These are phyloP conservation scores for Clonostachys solani DNA, from an alignment of 2,329 filamentous ascomycete genomes.

Conservation along the genomic window DNA sequence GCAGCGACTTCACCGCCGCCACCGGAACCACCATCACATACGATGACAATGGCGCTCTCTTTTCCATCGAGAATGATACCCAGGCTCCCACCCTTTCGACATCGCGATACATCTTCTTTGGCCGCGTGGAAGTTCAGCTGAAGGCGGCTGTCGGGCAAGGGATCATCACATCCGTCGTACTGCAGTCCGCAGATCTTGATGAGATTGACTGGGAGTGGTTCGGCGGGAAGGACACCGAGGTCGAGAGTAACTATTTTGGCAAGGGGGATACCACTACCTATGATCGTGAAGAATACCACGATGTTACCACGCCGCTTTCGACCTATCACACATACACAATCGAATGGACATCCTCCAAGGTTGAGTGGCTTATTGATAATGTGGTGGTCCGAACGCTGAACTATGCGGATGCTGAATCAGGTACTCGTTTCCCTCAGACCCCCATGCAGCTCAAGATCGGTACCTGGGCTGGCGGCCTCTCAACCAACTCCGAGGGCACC, in stretches of 20 bases:
- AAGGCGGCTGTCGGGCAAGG: constrained; percentile 77
- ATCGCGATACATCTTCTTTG: constrained; percentile 95
- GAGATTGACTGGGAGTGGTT: constrained; percentile 94
- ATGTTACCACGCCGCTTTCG: constrained; percentile 50
- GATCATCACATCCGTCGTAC: constrained; percentile 83
- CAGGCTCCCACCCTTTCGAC: constrained; percentile 71
- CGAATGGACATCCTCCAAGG: constrained; percentile 61
- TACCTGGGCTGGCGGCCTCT: constrained; percentile 59
- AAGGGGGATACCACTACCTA: constrained; percentile 69
- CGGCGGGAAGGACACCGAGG: constrained; percentile 67
- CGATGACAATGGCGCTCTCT: constrained; percentile 43
- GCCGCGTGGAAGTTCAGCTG: constrained; percentile 74
- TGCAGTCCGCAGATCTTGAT: constrained; percentile 88
- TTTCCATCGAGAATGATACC: constrained; percentile 62
- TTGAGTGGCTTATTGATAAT: constrained; percentile 64
- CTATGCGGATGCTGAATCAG: constrained; percentile 52
- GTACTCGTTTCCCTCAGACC: constrained; percentile 64
- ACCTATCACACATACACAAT: constrained; percentile 62
- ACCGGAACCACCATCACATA: constrained; percentile 45
- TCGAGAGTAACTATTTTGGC: constrained; percentile 84
- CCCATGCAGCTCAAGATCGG: constrained; percentile 70
- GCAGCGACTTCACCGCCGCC: constrained; percentile 44
- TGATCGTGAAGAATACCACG: constrained; percentile 62
- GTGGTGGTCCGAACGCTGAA: constrained; percentile 56
- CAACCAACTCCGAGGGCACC: constrained; percentile 61